Base-by-base conservation (phyloP, 2,329 filamentous ascomycete genomes). In the Penicillium digitatum region DNA sequence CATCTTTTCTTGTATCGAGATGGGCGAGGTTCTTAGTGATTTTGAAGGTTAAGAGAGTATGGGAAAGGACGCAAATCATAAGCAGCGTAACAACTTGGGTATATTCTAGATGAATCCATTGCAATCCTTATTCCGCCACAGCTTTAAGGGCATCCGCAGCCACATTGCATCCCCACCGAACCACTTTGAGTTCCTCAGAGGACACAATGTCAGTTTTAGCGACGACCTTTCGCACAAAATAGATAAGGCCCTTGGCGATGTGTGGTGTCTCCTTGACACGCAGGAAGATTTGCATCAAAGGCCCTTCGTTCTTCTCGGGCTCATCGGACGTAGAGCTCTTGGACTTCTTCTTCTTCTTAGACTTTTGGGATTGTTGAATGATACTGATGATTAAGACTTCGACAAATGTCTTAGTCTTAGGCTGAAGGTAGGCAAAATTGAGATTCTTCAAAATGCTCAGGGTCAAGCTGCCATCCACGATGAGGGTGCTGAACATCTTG, bases 311-410 rank as follows among this genome's bases (percentile, higher is more conserved):
- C 57, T 79, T 56, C 3, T 14, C 77, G 1, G 71, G 69, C 5
- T 69, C 58, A 2, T 63, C 60, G 3, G 58, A 48, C 0, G 49
- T 55, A 9, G 48, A 54, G 34, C 60, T 64, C 54, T 60, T 61
- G 1, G 37, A 39, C 45, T 65, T 65, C 46, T 65, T 65, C 14
- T 58, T 62, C 7, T 66, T 64, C 51, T 70, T 68, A 12, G 58
- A 62, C 54, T 80, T 80, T 58, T 85, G 81, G 16, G 85, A 84
- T 62, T 87, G 82, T 43, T 89, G 79, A 31, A 97, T 82, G 12
- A 91, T 73, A 2, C 85, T 88, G 46, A 94, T 85, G 16, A 97
- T 78, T 62, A 96, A 75, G 8, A 94, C 78, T 71, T 96, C 90
- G 43, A 92, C 79, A 68, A 97, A 94, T 24, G 83, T 83, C 54